phyloP scores from a whole-genome alignment of 2,329 filamentous ascomycete species.

The Ceratocystis cacaofunesta region DNA sequence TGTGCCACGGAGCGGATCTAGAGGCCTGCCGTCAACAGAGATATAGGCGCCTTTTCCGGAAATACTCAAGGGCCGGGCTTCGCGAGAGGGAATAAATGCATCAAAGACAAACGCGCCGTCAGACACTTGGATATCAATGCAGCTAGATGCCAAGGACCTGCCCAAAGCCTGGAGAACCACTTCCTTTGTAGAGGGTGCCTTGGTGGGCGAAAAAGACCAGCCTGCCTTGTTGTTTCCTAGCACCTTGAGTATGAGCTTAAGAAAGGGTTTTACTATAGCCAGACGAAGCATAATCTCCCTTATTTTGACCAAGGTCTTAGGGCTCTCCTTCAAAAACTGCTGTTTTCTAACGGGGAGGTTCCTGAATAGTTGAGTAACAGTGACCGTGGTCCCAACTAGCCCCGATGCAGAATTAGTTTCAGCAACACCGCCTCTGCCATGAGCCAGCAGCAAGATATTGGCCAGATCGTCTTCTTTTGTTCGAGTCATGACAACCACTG shows the following conservation, averaged over 20 bases:
- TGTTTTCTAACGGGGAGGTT: constrained; percentile 49
- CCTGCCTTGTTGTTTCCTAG: constrained; percentile 35
- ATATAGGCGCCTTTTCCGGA: constrained; percentile 41
- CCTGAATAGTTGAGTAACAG: constrained; percentile 43
- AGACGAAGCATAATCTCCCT: constrained; percentile 48
- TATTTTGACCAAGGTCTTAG: constrained; percentile 42
- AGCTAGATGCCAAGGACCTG: constrained; percentile 38
- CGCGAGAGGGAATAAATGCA: constrained; percentile 41
- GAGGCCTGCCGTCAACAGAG: constrained; percentile 53
- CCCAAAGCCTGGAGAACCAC: constrained; percentile 49
- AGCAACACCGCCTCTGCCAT: constrained; percentile 23
- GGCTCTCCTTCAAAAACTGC: constrained; percentile 39
- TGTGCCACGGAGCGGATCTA: constrained; percentile 39
- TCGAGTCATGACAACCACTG: constrained; percentile 48
- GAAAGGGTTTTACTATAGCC: constrained; percentile 47
- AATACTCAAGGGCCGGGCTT: constrained; percentile 31
- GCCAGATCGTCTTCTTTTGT: constrained; percentile 47
- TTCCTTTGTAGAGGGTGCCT: constrained; percentile 35
- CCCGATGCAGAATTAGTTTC: constrained; percentile 30
- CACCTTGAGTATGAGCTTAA: constrained; percentile 47
- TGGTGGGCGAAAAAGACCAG: constrained; percentile 49
- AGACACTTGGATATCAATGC: constrained; percentile 29
- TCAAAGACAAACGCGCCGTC: constrained; percentile 30
- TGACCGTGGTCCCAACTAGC: constrained; percentile 55
- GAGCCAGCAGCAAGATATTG: constrained; percentile 30